phyloP scores from a whole-genome alignment of 2,329 filamentous ascomycete species.

The Phialemonium atrogriseum region DNA sequence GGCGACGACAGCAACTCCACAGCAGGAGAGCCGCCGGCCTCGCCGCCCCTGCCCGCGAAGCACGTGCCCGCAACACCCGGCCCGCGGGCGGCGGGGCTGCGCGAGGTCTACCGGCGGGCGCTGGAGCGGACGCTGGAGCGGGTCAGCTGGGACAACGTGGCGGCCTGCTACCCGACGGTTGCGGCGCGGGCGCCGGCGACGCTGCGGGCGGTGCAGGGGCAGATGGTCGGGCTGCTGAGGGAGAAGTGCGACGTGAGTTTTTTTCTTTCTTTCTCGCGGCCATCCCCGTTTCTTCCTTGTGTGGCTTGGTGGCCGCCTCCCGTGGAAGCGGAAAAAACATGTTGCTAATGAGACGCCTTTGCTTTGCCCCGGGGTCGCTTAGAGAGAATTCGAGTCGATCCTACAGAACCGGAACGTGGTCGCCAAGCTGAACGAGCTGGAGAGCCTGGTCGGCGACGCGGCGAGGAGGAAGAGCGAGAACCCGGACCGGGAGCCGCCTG shows the following conservation, averaged over 20 bases:
- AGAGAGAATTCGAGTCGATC: conserved; percentile 51
- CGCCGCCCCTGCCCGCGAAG: conserved; percentile 30
- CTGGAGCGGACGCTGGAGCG: conserved; percentile 46
- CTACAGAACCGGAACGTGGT: conserved; percentile 44
- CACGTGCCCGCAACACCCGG: conserved; percentile 41
- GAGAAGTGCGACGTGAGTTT: conserved; percentile 40
- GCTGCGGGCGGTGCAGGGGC: conserved; percentile 45
- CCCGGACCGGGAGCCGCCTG: conserved; percentile 21
- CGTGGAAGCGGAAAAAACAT: not conserved
- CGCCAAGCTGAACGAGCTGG: conserved; percentile 49
- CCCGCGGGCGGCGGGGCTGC: conserved; percentile 46
- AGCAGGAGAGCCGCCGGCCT: conserved; percentile 14
- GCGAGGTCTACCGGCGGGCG: conserved; percentile 42
- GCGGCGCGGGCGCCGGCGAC: conserved; percentile 39
- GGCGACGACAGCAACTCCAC: too few species aligned
- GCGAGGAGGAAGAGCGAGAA: conserved; percentile 26
- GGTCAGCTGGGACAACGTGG: conserved; percentile 49
- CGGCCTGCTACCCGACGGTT: conserved; percentile 54
- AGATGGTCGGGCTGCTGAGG: conserved; percentile 48
- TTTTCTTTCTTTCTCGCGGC: conserved; percentile 4
- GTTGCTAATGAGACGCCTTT: not conserved
- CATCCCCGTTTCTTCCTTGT: not conserved
- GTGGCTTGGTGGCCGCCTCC: too few species aligned
- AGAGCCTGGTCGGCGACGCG: conserved; percentile 45
- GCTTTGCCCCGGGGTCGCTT: too few species aligned